These are phyloP conservation scores for Emiliania huxleyi DNA, from an alignment of 78 protist species.

Conservation along the genomic window DNA sequence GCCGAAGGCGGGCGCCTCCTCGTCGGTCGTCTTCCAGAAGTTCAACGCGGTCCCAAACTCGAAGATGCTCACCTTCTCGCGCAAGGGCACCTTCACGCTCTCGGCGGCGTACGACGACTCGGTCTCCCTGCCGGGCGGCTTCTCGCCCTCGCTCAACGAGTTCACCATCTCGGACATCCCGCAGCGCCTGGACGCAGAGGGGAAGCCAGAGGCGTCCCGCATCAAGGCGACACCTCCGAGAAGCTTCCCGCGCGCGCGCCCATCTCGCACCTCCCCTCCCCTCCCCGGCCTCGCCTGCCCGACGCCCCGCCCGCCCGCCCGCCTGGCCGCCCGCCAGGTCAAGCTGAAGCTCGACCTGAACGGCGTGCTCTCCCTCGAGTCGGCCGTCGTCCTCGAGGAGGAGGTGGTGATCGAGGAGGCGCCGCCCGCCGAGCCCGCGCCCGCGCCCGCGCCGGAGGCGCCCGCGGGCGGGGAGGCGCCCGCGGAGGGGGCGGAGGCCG, in stretches of 20 bases:
- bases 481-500: background rate
- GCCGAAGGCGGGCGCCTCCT: background rate
- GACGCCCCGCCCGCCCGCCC: too few relatives aligned
- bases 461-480: slow-evolving; percentile 17
- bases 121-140: slow-evolving; percentile 14
- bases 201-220: background rate
- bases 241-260: too few relatives aligned
- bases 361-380: slow-evolving; percentile 75
- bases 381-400: slow-evolving; percentile 66
- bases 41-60: slow-evolving; percentile 38
- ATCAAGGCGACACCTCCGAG: too few relatives aligned
- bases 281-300: too few relatives aligned
- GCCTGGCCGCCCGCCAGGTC: too few relatives aligned
- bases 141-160: background rate
- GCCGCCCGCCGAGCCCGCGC: background rate
- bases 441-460: background rate
- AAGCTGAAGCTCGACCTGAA: slow-evolving; percentile 67
- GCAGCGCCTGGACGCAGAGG: background rate
- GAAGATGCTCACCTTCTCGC: slow-evolving; percentile 67
- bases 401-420: slow-evolving; percentile 43
- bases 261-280: too few relatives aligned
- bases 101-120: slow-evolving; percentile 42
- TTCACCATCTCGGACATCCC: slow-evolving; percentile 44
- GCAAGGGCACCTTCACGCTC: slow-evolving; percentile 50
- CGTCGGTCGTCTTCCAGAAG: background rate